These are phyloP conservation scores for Scedosporium apiospermum DNA, from an alignment of 2,329 filamentous ascomycete species.

Conservation along the genomic window DNA sequence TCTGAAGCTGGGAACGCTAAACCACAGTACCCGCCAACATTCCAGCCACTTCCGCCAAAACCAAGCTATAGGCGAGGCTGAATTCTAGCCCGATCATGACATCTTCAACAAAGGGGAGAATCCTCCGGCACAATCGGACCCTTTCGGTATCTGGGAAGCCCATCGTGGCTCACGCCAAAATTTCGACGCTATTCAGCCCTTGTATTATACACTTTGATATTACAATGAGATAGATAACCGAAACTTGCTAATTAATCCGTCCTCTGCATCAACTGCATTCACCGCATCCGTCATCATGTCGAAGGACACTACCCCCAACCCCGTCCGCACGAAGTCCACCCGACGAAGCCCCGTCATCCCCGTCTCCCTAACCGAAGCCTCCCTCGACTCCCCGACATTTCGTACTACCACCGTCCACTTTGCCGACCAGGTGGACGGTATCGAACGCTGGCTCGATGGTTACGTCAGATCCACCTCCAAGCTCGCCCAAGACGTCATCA, in stretches of 20 bases:
- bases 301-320: background rate
- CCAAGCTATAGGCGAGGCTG: background rate
- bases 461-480: conserved; percentile 45
- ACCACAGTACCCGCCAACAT: background rate
- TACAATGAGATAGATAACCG: background rate
- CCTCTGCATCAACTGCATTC: background rate
- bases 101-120: background rate
- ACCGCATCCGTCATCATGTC: background rate
- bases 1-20: too few species aligned
- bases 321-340: conserved; percentile 1
- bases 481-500: conserved; percentile 52
- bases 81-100: background rate
- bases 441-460: conserved; percentile 82
- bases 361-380: conserved; percentile 85
- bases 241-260: too few species aligned
- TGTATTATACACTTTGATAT: background rate
- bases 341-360: conserved; percentile 44
- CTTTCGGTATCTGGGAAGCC: background rate
- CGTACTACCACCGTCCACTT: conserved; percentile 81
- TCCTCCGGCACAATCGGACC: background rate
- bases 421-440: conserved; percentile 78
- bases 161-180: background rate
- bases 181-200: background rate
- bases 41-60: background rate
- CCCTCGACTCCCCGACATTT: conserved; percentile 93